Evolutionary conservation across 2,329 filamentous ascomycete genomes (phyloP), one percentile per base, ranked within the genome.

Genomic region (Teratosphaeria pseudoeucalypti): DNA sequence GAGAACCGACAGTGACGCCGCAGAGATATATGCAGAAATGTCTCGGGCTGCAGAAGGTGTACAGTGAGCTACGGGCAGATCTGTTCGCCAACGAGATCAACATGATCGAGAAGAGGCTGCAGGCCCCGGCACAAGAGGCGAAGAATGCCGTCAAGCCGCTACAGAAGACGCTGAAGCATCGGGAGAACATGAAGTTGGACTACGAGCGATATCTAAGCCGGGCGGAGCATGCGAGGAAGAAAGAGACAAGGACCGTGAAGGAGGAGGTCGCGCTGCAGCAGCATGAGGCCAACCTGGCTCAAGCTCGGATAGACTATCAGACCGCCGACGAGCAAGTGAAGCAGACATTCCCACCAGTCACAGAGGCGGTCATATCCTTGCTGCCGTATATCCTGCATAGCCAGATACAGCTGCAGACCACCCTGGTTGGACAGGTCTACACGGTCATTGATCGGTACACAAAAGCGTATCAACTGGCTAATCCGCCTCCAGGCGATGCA

Each of bases 111-210:
- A 75, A 78, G 10, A 83, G 84, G 64, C 81, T 94, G 63, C 82
- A 92, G 57, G 79, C 79, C 60, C 88, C 89, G 0, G 87, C 86
- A 3, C 83, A 82, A 60, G 82, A 87, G 57, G 87, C 87, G 7
- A 87, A 84, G 67, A 83, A 86, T 57, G 82, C 77, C 58, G 79
- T 92, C 61, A 83, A 85, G 64, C 85, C 87, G 2, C 79, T 94
- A 71, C 86, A 88, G 68, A 94, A 91, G 75, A 86, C 85, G 1
- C 89, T 95, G 69, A 94, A 92, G 76, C 91, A 90, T 73, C 80
- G 90, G 54, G 89, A 94, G 70, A 88, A 92, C 67, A 89, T 85
- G 74, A 86, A 85, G 81, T 72, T 92, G 61, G 90, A 95, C 71
- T 94, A 85, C 69, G 90, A 95, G 74, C 84, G 88, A 66, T 86